Evolutionary conservation across 2,329 filamentous ascomycete genomes (phyloP).

Genomic region (Beauveria medogensis): DNA sequence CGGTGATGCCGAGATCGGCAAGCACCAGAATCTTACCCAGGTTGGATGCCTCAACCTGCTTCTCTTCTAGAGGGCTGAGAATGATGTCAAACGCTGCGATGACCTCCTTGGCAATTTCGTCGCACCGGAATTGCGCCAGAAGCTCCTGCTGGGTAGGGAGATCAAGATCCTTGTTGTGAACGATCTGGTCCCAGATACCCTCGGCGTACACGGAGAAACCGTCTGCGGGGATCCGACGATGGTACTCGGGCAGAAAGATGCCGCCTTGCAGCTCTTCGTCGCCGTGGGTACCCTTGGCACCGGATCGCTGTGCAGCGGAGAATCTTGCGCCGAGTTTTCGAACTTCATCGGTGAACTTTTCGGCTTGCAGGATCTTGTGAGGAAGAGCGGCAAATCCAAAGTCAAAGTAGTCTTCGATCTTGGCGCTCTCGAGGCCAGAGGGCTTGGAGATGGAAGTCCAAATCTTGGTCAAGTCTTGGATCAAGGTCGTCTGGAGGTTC

Average conservation of each 20-base stretch:
- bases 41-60: conserved; percentile 66
- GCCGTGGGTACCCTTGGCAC: conserved; percentile 50
- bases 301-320: conserved; percentile 67
- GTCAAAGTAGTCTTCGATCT: conserved; percentile 96
- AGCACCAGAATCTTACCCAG: conserved; percentile 69
- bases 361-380: conserved; percentile 92
- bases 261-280: conserved; percentile 71
- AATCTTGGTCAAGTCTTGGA: conserved; percentile 85
- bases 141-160: conserved; percentile 95
- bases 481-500: conserved; percentile 82
- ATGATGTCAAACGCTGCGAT: conserved; percentile 72
- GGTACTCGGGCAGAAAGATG: conserved; percentile 88
- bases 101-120: conserved; percentile 90
- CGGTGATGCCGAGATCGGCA: conserved; percentile 63
- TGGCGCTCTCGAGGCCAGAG: conserved; percentile 74
- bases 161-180: conserved; percentile 96
- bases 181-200: conserved; percentile 96
- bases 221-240: conserved; percentile 90
- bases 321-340: conserved; percentile 75
- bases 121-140: conserved; percentile 92
- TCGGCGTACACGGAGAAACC: conserved; percentile 93
- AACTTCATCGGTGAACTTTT: conserved; percentile 78
- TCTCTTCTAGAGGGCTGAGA: conserved; percentile 78
- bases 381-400: conserved; percentile 94
- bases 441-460: conserved; percentile 94